These are phyloP conservation scores for Penicillium sp. DNA, from an alignment of 2,329 filamentous ascomycete species.

Conservation along the genomic window DNA sequence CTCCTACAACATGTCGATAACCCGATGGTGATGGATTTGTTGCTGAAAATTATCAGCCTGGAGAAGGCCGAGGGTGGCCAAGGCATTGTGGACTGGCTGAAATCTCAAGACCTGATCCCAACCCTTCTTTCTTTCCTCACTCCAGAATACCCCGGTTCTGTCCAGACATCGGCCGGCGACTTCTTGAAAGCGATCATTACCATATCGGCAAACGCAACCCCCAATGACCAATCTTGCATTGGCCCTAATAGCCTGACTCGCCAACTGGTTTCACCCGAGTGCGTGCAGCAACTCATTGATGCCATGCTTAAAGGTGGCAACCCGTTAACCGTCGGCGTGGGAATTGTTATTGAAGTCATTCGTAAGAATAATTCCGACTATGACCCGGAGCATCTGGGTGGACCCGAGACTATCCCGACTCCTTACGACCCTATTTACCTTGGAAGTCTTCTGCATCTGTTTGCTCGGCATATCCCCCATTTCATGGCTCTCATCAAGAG, in stretches of 20 bases:
- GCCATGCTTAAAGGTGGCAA: conserved; percentile 96
- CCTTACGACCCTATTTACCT: conserved; percentile 93
- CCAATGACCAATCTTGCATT: conserved; percentile 98
- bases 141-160: conserved; percentile 81
- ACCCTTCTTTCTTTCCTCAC: conserved; percentile 84
- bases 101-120: conserved; percentile 84
- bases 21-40: conserved; percentile 96
- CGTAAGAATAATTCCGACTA: conserved; percentile 99
- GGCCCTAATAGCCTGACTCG: conserved; percentile 95
- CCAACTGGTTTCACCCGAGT: conserved; percentile 85
- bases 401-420: conserved; percentile 77
- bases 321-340: conserved; percentile 91
- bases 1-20: conserved; percentile 95
- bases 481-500: conserved; percentile 92
- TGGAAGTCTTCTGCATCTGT: conserved; percentile 83
- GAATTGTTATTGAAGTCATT: conserved; percentile 97
- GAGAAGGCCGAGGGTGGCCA: conserved; percentile 90
- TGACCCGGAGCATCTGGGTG: conserved; percentile 85
- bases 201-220: conserved; percentile 96
- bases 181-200: conserved; percentile 99
- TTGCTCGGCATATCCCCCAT: conserved; percentile 87
- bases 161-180: conserved; percentile 94
- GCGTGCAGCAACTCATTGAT: conserved; percentile 79
- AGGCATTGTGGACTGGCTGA: conserved; percentile 97
- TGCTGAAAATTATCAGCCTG: conserved; percentile 95